A percentile compares a stretch with the other conserved stretches of the same genome.
Evolutionary conservation across 2,329 filamentous ascomycete genomes (phyloP).

Genomic region (Sporothrix curviconia): DNA sequence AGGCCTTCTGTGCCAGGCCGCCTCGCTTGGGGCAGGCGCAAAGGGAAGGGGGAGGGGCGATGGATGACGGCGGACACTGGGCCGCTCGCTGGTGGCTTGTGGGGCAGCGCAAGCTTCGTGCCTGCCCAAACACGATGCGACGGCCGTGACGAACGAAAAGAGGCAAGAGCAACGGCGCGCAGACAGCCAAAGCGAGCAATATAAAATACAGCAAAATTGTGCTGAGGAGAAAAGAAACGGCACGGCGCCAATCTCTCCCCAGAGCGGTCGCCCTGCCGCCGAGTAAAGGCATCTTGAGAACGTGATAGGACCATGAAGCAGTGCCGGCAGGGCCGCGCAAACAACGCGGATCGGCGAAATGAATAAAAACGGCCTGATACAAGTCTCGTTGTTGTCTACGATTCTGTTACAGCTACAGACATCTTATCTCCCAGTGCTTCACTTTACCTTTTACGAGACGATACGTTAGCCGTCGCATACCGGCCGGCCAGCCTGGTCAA

Average conservation of each 20-base stretch:
- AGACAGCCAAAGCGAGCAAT: not conserved
- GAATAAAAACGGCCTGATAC: too few relatives aligned
- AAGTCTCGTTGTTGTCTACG: too few relatives aligned
- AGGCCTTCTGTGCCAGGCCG: not conserved
- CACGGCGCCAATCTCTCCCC: not conserved
- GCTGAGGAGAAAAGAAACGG: not conserved
- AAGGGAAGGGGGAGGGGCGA: slow-evolving; percentile 2
- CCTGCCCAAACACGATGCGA: not conserved
- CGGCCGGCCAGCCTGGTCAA: not conserved
- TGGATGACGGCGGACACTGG: not conserved
- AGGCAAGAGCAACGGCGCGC: not conserved
- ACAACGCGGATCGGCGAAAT: too few relatives aligned
- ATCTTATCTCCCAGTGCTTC: too few relatives aligned
- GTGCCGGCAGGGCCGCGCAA: too few relatives aligned
- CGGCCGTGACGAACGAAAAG: not conserved
- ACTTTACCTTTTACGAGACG: too few relatives aligned
- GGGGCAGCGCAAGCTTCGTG: slow-evolving; percentile 2
- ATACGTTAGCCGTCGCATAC: too few relatives aligned
- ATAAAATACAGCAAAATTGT: not conserved
- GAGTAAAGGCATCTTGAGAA: too few relatives aligned
- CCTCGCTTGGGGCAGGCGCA: not conserved
- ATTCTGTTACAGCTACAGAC: too few relatives aligned
- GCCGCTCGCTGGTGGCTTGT: slow-evolving; percentile 2
- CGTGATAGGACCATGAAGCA: too few relatives aligned
- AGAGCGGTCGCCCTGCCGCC: not conserved